Percentiles rank a stretch among this genome's conserved stretches.
Conservation (phyloP, 352 stramenopile genomes). For the Pythium aphanidermatum region DNA sequence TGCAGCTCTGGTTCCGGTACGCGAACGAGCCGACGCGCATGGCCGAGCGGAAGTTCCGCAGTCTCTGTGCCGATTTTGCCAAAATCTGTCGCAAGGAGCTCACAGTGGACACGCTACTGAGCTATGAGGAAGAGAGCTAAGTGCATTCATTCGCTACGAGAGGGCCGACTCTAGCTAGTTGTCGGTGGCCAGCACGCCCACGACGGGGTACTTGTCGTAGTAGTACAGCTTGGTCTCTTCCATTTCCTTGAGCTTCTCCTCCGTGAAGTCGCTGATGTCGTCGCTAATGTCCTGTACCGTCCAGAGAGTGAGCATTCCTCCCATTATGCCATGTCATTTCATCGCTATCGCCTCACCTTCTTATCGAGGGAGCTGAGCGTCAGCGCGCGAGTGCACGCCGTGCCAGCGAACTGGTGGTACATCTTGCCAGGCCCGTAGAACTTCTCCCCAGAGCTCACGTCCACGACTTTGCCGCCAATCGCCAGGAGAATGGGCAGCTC, state of each 20-base stretch:
- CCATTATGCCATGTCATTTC: background rate
- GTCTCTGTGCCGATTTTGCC: slow-evolving; percentile 57
- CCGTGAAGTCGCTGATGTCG: slow-evolving; percentile 58
- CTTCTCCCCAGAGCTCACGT: slow-evolving; percentile 61
- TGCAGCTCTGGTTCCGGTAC: slow-evolving; percentile 48
- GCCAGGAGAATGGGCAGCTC: slow-evolving; percentile 59
- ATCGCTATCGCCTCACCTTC: slow-evolving; percentile 29
- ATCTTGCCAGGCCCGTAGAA: slow-evolving; percentile 71
- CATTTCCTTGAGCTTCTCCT: slow-evolving; percentile 53
- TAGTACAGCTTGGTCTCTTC: slow-evolving; percentile 72
- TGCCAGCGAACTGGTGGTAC: slow-evolving; percentile 74
- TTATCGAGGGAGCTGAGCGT: slow-evolving; percentile 63
- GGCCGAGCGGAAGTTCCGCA: slow-evolving; percentile 52
- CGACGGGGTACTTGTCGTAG: slow-evolving; percentile 80
- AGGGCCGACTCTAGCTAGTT: slow-evolving; percentile 1
- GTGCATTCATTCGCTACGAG: background rate
- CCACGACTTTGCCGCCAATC: slow-evolving; percentile 71
- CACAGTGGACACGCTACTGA: slow-evolving; percentile 44
- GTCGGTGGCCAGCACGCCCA: slow-evolving; percentile 43
- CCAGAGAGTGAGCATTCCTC: too few relatives aligned
- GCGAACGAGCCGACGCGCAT: slow-evolving; percentile 44
- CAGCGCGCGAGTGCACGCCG: slow-evolving; percentile 69
- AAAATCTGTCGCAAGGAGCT: slow-evolving; percentile 71
- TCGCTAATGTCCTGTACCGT: slow-evolving; percentile 81
- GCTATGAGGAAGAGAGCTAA: slow-evolving; percentile 33